These are phyloP conservation scores for Cladochytrium tenue DNA, from an alignment of 371 early-diverging fungal genomes.

Conservation along the genomic window DNA sequence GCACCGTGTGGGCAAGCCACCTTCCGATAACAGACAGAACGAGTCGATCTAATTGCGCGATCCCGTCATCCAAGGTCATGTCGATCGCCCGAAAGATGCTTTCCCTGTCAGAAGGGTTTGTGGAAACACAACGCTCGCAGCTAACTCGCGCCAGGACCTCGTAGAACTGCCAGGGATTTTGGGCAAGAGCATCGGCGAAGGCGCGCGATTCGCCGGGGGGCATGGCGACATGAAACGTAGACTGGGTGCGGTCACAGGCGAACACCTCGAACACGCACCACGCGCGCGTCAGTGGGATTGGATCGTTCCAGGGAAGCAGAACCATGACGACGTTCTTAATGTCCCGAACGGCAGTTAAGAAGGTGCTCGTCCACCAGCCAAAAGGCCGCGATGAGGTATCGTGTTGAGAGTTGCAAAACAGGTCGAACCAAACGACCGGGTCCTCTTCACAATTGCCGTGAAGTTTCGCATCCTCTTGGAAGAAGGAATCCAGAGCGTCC, in stretches of 20 bases:
- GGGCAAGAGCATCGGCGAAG: not conserved
- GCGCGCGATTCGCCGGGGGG: not conserved
- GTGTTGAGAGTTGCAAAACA: constrained; percentile 23
- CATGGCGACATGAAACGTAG: constrained; percentile 14
- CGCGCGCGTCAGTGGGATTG: constrained; percentile 21
- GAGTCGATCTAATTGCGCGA: not conserved
- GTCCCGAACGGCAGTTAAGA: constrained; percentile 11
- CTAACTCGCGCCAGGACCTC: not conserved
- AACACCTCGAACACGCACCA: constrained; percentile 22
- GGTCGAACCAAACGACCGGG: constrained; percentile 24
- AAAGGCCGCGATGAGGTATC: constrained; percentile 4
- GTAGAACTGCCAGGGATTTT: not conserved
- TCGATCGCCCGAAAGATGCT: constrained; percentile 3
- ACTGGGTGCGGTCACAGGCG: not conserved
- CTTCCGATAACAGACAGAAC: not conserved
- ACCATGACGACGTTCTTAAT: constrained; percentile 27
- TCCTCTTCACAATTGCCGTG: too few relatives aligned
- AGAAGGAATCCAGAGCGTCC: constrained; percentile 13
- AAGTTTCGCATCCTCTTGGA: too few relatives aligned
- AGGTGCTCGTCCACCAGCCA: constrained; percentile 22
- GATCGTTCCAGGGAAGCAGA: constrained; percentile 26
- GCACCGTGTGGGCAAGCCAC: not conserved
- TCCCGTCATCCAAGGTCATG: not conserved
- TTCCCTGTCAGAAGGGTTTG: not conserved
- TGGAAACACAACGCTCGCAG: not conserved